phyloP scores from a whole-genome alignment of 192 early-diverging fungal genomes.

The Entomortierella parvispora region DNA sequence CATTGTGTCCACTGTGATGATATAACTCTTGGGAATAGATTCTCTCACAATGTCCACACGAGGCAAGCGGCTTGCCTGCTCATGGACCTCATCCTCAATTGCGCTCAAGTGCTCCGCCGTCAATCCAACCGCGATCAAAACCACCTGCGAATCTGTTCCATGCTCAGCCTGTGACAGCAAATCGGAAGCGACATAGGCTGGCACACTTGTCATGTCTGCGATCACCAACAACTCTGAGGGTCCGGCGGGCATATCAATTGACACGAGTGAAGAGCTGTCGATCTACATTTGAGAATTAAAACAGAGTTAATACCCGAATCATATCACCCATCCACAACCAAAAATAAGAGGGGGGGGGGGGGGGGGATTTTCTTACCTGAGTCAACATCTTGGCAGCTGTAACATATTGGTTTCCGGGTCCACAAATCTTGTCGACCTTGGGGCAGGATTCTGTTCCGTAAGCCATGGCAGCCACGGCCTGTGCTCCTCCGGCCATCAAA shows the following conservation, averaged over 20 bases:
- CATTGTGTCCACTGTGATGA: constrained; percentile 74
- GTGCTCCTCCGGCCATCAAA: constrained; percentile 95
- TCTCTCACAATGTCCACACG: constrained; percentile 90
- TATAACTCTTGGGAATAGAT: constrained; percentile 87
- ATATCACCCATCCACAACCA: background rate
- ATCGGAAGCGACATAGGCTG: constrained; percentile 95
- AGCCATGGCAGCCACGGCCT: constrained; percentile 99
- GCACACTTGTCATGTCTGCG: constrained; percentile 85
- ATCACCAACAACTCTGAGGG: constrained; percentile 99
- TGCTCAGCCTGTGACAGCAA: constrained; percentile 98
- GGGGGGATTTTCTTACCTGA: constrained; percentile 60
- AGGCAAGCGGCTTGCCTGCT: constrained; percentile 87
- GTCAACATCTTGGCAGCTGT: constrained; percentile 98
- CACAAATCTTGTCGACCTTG: constrained; percentile 99
- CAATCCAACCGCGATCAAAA: constrained; percentile 87
- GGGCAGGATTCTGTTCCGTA: constrained; percentile 96
- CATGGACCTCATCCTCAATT: constrained; percentile 83
- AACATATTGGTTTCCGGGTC: constrained; percentile 99
- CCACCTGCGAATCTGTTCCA: constrained; percentile 95
- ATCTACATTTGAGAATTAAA: constrained; percentile 61
- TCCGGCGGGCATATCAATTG: constrained; percentile 99
- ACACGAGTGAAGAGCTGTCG: constrained; percentile 91
- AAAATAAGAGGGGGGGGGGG: background rate
- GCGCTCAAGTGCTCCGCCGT: constrained; percentile 71
- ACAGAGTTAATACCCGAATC: background rate